These are phyloP conservation scores for Penicillium macrosclerotiorum DNA, from an alignment of 495 filamentous ascomycete genomes.

Conservation along the genomic window DNA sequence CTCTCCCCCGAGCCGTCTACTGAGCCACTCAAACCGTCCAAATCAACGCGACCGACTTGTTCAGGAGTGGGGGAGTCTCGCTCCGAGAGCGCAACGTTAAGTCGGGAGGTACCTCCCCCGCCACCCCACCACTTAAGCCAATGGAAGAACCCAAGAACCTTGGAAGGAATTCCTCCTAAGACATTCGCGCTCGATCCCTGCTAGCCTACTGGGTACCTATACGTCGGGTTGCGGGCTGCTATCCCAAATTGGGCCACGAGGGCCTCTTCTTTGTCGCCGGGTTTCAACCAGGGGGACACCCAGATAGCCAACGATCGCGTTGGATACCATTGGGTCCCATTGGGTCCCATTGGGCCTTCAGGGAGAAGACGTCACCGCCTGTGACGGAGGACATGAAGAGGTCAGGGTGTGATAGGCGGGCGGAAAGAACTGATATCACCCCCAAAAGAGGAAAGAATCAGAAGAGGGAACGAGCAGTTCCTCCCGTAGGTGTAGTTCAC, in stretches of 20 bases:
- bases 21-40: no score
- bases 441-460: background rate
- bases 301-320: background rate
- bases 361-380: background rate
- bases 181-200: constrained; percentile 11
- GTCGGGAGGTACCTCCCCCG: no score
- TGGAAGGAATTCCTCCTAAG: constrained; percentile 24
- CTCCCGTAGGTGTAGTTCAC: no score
- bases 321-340: no score
- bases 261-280: background rate
- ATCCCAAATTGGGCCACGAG: background rate
- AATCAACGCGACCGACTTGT: no score
- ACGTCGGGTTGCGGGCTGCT: no score
- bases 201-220: constrained; percentile 4
- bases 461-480: background rate
- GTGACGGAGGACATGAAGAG: background rate
- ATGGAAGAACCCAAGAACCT: constrained; percentile 32
- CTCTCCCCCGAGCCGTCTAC: no score
- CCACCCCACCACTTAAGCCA: constrained; percentile 26
- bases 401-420: no score
- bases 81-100: constrained; percentile 26
- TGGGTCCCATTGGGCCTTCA: no score
- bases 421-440: no score
- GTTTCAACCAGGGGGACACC: background rate
- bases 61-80: no score